Base-by-base conservation (phyloP, 306 rosid genomes). In the Acacia confusa region DNA sequence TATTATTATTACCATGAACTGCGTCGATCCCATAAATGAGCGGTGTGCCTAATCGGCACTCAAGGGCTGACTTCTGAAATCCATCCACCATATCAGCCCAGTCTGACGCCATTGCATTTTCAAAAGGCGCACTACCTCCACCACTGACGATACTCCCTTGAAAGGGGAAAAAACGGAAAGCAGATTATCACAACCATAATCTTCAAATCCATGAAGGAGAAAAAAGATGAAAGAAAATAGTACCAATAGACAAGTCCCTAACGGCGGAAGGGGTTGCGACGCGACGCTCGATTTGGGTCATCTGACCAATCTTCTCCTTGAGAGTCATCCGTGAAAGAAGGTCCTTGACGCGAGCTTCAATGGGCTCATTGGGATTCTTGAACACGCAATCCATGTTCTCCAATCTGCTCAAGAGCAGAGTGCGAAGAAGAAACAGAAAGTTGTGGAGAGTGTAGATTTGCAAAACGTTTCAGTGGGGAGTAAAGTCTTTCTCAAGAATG, bases 61-160 rank as follows among this genome's bases (percentile, higher is more conserved):
- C 86, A 8, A 92, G 82, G 40, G 98, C 95, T 6, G 72, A 81
- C 68, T 83, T 83, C 84, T 92, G 97, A 80, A 87, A 92, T 65
- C 85, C 86, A 45, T 92, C 97, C 53, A 92, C 85, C 97, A 92
- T 90, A 58, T 91, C 91, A 22, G 98, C 97, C 98, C 97, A 92
- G 79, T 92, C 97, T 17, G 91, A 86, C 0, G 98, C 87, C 75
- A 69, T 9, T 3, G 97, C 94, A 53, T 88, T 80, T 79, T 88
- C 90, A 60, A 89, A 88, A 36, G 98, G 98, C n/a, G 44, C 87
- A 77, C 95, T 92, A 13, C 95, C 98, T 76, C 94, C 94, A 70
- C 78, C 16, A 81, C 89, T 95, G 11, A 95, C 91, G 81, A 95
- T 70, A 82, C 95, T 92, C 79, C 97, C 98, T 93, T 81, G 48